Percentiles rank a stretch among this genome's conserved stretches.
These are phyloP conservation scores for Hyaloscypha finlandica DNA, from an alignment of 495 filamentous ascomycete genomes.

Conservation along the genomic window DNA sequence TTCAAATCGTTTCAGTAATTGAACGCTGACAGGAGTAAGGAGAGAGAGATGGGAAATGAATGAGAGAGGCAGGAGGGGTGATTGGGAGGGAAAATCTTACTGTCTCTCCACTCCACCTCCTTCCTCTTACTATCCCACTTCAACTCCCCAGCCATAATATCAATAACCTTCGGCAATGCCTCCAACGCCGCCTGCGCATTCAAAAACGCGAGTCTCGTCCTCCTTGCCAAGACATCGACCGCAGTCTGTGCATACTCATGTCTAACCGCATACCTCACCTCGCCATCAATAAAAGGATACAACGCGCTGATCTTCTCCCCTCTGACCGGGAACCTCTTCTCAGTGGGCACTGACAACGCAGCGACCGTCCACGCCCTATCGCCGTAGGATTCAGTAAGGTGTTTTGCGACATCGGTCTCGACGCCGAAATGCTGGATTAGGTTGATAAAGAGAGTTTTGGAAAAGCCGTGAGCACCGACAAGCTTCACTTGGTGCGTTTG, in stretches of 20 bases:
- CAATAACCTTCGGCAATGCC: constrained; percentile 84
- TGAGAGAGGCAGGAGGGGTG: too few species aligned
- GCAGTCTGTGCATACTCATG: constrained; percentile 96
- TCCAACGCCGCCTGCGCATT: constrained; percentile 96
- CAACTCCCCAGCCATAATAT: constrained; percentile 89
- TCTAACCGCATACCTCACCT: constrained; percentile 84
- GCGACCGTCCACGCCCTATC: constrained; percentile 97
- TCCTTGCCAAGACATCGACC: constrained; percentile 84
- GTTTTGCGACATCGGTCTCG: constrained; percentile 92
- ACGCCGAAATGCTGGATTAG: constrained; percentile 96
- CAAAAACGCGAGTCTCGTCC: constrained; percentile 88
- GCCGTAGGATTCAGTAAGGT: constrained; percentile 87
- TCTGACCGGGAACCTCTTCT: constrained; percentile 82
- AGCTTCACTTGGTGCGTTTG: constrained; percentile 90
- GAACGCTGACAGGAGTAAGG: too few species aligned
- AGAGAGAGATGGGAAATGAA: too few species aligned
- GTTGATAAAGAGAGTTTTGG: constrained; percentile 96
- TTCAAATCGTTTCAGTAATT: too few species aligned
- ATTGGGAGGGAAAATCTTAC: constrained; percentile 37
- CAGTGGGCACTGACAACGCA: constrained; percentile 77
- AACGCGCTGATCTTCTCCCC: constrained; percentile 78
- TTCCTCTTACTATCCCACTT: constrained; percentile 76
- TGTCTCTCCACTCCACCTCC: constrained; percentile 81
- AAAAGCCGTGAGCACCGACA: constrained; percentile 91
- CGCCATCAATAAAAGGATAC: constrained; percentile 97